phyloP scores from a whole-genome alignment of 768 basidiomycete genomes.

The Stropharia rugosoannulata region DNA sequence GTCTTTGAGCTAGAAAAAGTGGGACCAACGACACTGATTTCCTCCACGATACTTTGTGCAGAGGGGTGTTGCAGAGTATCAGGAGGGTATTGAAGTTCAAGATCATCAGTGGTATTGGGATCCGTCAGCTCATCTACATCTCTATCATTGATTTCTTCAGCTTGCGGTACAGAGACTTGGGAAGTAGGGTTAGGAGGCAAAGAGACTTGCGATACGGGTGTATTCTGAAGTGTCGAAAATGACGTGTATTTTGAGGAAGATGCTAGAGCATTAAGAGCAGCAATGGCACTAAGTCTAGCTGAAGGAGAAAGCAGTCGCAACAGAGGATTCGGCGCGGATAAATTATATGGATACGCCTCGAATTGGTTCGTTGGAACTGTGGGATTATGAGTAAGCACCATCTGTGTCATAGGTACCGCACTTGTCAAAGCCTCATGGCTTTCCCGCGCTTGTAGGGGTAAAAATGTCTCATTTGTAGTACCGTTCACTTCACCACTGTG shows the following conservation, averaged over 20 bases:
- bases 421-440: no score
- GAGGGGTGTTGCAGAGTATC: conserved; percentile 19
- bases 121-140: neutral
- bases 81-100: conserved; percentile 22
- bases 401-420: neutral
- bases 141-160: conserved; percentile 17
- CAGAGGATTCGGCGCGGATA: conserved; percentile 39
- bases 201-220: neutral
- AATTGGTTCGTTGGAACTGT: conserved; percentile 32
- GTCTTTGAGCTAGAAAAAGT: neutral
- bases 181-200: neutral
- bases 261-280: conserved; percentile 27
- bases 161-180: neutral
- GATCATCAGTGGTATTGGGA: conserved; percentile 6
- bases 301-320: conserved; percentile 5
- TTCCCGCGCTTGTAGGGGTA: no score
- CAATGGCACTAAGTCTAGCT: conserved; percentile 19
- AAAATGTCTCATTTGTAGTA: no score
- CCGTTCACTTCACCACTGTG: no score
- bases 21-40: neutral
- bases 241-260: conserved; percentile 22
- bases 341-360: conserved; percentile 48
- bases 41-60: conserved; percentile 1
- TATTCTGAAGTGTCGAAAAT: no score
- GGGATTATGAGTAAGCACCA: conserved; percentile 18